Evolutionary conservation across 31 red algal species (phyloP), one percentile per base, ranked within the genome.

Genomic region (Bonnemaisonia californica): DNA sequence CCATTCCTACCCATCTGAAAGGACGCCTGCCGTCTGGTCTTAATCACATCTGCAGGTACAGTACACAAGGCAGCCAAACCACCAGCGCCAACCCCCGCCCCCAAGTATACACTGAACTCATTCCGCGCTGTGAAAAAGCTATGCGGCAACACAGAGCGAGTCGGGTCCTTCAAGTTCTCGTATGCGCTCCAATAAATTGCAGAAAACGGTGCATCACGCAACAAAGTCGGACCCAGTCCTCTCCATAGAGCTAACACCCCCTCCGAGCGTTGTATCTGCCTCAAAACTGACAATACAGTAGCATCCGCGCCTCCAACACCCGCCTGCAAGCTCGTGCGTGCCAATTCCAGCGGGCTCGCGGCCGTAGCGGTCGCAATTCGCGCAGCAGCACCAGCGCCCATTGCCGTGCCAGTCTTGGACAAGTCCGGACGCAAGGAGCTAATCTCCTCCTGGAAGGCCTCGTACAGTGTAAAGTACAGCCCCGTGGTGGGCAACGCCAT

Each of bases 141-240:
- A 19, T 33, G 1, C 22, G 80, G 74, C 28, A 85, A 61, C 3
- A 72, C n/a, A 2, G 80, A 85, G 26, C 66, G 64, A 35, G 55
- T 34, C 39, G 86, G 80, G 39, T 80, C 70, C 73, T 95, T 95
- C 57, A 95, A 79, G 33, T 60, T 66, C 74, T 98, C 96, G 41
- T 98, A 98, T 26, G 80, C 82, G 57, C 78, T 81, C 96, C 96
- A 98, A 65, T 98, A 98, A 51, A 98, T 93, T 2, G 92, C 96
- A 0, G 96, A 98, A 72, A 98, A 98, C 26, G 96, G 96, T 22
- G 89, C 96, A 79, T 98, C 96, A 32, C 96, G 81, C 41, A 91
- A 26, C 61, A 98, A 76, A 21, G 96, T 98, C 26, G 92, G 80
- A 2, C 61, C 81, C 16, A 95, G 61, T 12, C 96, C 96, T 11